Conservation (phyloP, 805 yeast species). For the Kuraishia ogatae region DNA sequence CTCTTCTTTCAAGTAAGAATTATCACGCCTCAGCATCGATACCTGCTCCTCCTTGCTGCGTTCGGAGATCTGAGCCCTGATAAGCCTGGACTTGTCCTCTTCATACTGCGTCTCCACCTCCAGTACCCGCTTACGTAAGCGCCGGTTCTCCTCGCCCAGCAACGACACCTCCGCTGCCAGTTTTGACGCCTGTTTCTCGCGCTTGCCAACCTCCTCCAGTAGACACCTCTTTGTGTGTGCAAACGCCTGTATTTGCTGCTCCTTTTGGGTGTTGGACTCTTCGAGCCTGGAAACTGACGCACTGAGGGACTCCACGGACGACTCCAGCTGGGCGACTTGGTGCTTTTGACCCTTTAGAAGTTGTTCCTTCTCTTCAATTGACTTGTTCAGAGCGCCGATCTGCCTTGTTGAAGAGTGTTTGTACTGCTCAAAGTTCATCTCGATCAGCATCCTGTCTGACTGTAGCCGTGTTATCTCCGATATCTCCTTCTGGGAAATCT, state of each 20-base stretch:
- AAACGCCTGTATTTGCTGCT: conserved; percentile 7
- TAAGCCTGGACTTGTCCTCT: conserved; percentile 12
- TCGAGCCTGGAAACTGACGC: conserved; percentile 15
- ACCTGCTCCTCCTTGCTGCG: conserved; percentile 21
- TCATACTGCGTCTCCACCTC: conserved; percentile 18
- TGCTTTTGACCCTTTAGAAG: conserved; percentile 5
- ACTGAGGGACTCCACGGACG: conserved; percentile 6
- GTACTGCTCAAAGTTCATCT: conserved; percentile 31
- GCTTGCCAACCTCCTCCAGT: conserved; percentile 24
- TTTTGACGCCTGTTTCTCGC: conserved; percentile 25
- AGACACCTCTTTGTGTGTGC: conserved; percentile 21
- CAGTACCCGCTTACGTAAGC: conserved; percentile 32
- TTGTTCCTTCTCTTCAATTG: conserved; percentile 8
- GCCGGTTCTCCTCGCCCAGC: conserved; percentile 29
- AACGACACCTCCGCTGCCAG: conserved; percentile 32
- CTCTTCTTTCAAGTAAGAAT: conserved; percentile 27
- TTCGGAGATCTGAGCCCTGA: conserved; percentile 16
- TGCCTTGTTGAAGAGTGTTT: conserved; percentile 24
- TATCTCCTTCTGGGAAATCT: conserved; percentile 14
- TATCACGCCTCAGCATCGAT: conserved; percentile 20
- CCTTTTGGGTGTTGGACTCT: conserved; percentile 4
- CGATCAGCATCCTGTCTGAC: conserved; percentile 27
- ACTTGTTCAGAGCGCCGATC: conserved; percentile 18
- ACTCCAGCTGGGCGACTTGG: conserved; percentile 2
- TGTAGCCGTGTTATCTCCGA: conserved; percentile 25